Evolutionary conservation across 129 eudicot genomes (phyloP).

Genomic region (Helianthus tuberosus): DNA sequence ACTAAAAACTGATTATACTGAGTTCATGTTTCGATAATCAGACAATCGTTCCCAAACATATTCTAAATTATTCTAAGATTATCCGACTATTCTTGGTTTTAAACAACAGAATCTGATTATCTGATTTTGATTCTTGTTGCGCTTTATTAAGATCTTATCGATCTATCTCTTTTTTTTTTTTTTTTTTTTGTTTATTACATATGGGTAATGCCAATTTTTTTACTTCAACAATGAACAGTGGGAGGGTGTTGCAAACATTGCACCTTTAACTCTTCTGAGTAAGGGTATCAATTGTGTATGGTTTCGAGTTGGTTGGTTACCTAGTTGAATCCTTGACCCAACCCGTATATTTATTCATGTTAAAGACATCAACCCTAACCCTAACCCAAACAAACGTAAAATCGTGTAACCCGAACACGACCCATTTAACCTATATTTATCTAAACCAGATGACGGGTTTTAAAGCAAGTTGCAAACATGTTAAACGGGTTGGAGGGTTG

Average conservation of each 20-base stretch:
- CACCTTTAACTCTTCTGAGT: neutral
- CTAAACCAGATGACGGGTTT: too few species aligned
- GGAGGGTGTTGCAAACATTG: neutral
- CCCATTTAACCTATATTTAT: too few species aligned
- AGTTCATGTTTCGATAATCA: neutral
- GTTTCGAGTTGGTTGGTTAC: too few species aligned
- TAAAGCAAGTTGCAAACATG: too few species aligned
- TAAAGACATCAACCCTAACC: too few species aligned
- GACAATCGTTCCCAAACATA: neutral
- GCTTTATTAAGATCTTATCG: neutral
- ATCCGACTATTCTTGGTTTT: neutral
- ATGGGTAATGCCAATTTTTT: neutral
- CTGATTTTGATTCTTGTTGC: neutral
- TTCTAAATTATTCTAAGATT: neutral
- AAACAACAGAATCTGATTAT: neutral
- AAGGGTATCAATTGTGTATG: too few species aligned
- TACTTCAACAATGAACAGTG: too few species aligned
- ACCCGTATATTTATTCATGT: too few species aligned
- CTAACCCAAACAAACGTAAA: neutral
- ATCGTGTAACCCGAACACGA: neutral
- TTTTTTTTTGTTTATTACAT: neutral
- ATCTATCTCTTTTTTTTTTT: neutral
- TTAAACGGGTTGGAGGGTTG: too few species aligned
- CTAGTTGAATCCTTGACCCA: too few species aligned
- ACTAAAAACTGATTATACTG: too few species aligned